Evolutionary conservation across 2,329 filamentous ascomycete species (phyloP).

Genomic region (Ceratocystis lukuohia): DNA sequence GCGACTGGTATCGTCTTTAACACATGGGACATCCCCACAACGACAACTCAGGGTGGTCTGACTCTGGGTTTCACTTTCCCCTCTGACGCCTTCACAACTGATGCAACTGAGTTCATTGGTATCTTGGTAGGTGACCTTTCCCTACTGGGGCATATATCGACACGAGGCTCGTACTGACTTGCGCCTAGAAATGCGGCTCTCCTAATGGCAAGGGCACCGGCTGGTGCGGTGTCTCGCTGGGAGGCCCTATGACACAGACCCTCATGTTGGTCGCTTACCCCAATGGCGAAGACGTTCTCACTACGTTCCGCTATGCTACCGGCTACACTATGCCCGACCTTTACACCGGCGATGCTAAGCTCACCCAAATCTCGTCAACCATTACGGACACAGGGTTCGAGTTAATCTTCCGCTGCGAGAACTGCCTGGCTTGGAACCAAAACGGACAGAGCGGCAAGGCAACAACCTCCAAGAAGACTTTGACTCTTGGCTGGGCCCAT

Average conservation of each 20-base stretch:
- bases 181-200: constrained; percentile 22
- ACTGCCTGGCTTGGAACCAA: constrained; percentile 36
- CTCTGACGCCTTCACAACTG: constrained; percentile 32
- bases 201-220: constrained; percentile 29
- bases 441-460: constrained; percentile 32
- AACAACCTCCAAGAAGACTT: constrained; percentile 32
- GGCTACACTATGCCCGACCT: constrained; percentile 45
- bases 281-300: constrained; percentile 38
- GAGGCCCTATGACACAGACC: constrained; percentile 43
- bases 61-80: constrained; percentile 45
- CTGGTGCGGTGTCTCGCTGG: constrained; percentile 46
- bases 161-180: constrained; percentile 27
- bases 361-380: constrained; percentile 46
- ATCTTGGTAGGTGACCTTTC: constrained; percentile 33
- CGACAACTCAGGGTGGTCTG: constrained; percentile 21
- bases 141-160: not conserved
- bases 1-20: constrained; percentile 14
- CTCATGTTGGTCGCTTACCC: constrained; percentile 47
- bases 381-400: constrained; percentile 47
- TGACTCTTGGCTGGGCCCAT: constrained; percentile 45
- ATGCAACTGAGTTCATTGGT: constrained; percentile 45
- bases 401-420: constrained; percentile 31
- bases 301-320: constrained; percentile 43
- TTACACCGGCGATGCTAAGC: constrained; percentile 48
- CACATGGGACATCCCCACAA: constrained; percentile 13